These are phyloP conservation scores for Ustilago xerochloae DNA, from an alignment of 1,284 basidiomycete genomes.

Conservation along the genomic window DNA sequence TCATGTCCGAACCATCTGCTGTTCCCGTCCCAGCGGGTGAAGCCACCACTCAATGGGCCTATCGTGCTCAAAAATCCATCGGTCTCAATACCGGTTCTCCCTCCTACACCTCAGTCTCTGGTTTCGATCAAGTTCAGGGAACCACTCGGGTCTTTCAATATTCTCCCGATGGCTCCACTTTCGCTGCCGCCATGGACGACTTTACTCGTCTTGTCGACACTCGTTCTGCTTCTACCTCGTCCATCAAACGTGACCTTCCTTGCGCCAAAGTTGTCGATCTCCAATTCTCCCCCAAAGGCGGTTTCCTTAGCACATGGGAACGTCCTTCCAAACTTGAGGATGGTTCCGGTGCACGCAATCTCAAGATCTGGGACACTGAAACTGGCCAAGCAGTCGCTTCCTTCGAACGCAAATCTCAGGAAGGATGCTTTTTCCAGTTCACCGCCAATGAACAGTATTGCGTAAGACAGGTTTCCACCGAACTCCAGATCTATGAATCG, in stretches of 20 bases:
- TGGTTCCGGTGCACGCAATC: conserved; percentile 81
- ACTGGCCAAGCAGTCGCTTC: conserved; percentile 83
- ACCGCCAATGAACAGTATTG: conserved; percentile 90
- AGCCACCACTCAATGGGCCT: conserved; percentile 57
- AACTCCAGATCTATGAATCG: conserved; percentile 88
- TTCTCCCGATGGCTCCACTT: conserved; percentile 86
- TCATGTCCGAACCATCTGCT: conserved; percentile 40
- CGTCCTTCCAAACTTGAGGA: conserved; percentile 82
- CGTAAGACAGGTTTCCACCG: conserved; percentile 81
- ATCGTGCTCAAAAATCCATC: conserved; percentile 91
- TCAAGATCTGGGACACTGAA: conserved; percentile 82
- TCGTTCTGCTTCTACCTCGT: conserved; percentile 56
- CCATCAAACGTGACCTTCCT: conserved; percentile 54
- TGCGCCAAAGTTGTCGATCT: conserved; percentile 83
- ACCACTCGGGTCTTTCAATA: conserved; percentile 82
- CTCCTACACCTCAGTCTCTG: conserved; percentile 77
- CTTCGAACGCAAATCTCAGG: conserved; percentile 85
- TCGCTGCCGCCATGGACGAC: conserved; percentile 82
- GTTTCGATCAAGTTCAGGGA: conserved; percentile 75
- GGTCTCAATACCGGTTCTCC: conserved; percentile 86
- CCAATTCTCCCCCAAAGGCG: conserved; percentile 89
- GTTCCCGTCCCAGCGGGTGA: conserved; percentile 34
- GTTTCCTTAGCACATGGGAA: conserved; percentile 93
- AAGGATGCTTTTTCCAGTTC: conserved; percentile 82
- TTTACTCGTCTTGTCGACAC: conserved; percentile 80